Evolutionary conservation across 768 basidiomycete species (phyloP).

Genomic region (Strobilomyces confusus): DNA sequence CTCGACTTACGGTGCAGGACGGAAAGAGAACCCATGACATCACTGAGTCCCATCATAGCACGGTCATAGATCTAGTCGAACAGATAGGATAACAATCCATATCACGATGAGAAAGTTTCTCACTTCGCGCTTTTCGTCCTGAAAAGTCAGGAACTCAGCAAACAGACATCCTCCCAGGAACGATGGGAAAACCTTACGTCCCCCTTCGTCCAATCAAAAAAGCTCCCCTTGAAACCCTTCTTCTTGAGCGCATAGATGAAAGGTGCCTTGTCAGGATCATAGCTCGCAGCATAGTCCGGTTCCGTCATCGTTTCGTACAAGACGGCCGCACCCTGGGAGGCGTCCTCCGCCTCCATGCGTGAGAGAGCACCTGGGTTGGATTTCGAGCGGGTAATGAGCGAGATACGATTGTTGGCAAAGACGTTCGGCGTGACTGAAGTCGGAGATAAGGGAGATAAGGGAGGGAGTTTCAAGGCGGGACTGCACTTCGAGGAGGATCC

Average conservation of each 20-base stretch:
- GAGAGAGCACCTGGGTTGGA: slow-evolving; percentile 10
- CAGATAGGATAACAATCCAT: not conserved
- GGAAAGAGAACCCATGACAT: slow-evolving; percentile 22
- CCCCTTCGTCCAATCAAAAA: slow-evolving; percentile 22
- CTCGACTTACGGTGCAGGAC: slow-evolving; percentile 22
- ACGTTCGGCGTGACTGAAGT: slow-evolving; percentile 22
- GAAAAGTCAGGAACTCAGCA: not conserved
- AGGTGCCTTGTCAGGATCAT: slow-evolving; percentile 19
- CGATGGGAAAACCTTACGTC: slow-evolving; percentile 18
- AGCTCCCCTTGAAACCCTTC: slow-evolving; percentile 13
- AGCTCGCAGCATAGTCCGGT: slow-evolving; percentile 22
- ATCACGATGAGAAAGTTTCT: not conserved
- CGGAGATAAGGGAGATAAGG: not conserved
- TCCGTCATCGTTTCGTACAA: slow-evolving; percentile 26
- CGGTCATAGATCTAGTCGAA: slow-evolving; percentile 18
- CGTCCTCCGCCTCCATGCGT: slow-evolving; percentile 7
- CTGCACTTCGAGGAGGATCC: not conserved
- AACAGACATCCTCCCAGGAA: not conserved
- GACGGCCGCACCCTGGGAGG: slow-evolving; percentile 9
- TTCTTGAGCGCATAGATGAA: slow-evolving; percentile 18
- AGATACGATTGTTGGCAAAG: slow-evolving; percentile 35
- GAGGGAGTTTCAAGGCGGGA: not conserved
- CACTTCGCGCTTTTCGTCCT: slow-evolving; percentile 19
- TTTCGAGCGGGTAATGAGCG: slow-evolving; percentile 21
- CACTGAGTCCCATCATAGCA: slow-evolving; percentile 21